These are phyloP conservation scores for Penicillium coprophilum DNA, from an alignment of 495 filamentous ascomycete species.

Conservation along the genomic window DNA sequence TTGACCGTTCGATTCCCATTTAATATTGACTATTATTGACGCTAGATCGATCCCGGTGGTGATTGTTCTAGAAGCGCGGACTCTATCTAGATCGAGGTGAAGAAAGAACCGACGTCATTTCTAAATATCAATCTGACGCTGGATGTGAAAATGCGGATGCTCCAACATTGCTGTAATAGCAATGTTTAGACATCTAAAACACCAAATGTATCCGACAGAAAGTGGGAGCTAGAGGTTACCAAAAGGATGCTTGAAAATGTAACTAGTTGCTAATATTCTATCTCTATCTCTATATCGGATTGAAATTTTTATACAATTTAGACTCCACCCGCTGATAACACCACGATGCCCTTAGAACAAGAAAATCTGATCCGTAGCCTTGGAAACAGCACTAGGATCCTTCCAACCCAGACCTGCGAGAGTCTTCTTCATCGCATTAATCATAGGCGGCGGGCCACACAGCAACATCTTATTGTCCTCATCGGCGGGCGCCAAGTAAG, in stretches of 20 bases:
- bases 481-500: slow-evolving; percentile 14
- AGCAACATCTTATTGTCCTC: slow-evolving; percentile 27
- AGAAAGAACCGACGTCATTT: not conserved
- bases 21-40: not conserved
- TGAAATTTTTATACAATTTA: not conserved
- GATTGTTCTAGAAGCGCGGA: not conserved
- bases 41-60: not conserved
- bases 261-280: not conserved
- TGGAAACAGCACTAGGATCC: slow-evolving; percentile 30
- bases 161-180: no score
- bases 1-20: not conserved
- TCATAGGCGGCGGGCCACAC: slow-evolving; percentile 37
- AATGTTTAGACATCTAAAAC: no score
- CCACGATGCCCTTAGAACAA: slow-evolving; percentile 17
- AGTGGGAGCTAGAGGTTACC: not conserved
- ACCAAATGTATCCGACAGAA: no score
- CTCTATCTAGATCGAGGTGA: no score
- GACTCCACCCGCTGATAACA: not conserved
- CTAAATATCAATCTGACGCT: not conserved
- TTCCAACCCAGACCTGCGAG: slow-evolving; percentile 30
- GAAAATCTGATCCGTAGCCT: slow-evolving; percentile 34
- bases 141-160: no score
- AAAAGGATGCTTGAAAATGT: not conserved
- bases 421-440: slow-evolving; percentile 33
- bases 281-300: not conserved